These are phyloP conservation scores for Sugiyamaella novakii DNA, from an alignment of 1,139 yeast species.

Conservation along the genomic window DNA sequence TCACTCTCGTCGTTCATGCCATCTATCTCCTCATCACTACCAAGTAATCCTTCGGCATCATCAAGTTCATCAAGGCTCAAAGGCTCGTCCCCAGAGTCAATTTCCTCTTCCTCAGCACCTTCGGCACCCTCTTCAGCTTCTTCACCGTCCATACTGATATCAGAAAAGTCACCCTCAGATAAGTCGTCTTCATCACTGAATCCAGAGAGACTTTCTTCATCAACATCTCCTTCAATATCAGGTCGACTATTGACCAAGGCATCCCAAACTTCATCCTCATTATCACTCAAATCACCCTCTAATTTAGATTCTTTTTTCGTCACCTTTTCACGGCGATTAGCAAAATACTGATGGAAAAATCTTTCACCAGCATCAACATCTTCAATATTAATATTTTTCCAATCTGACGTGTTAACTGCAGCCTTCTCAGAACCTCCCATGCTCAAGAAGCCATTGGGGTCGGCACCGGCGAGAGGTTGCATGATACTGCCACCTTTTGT, in stretches of 20 bases:
- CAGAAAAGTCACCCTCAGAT: conserved; percentile 56
- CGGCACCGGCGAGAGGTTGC: conserved; percentile 96
- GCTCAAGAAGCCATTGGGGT: conserved; percentile 58
- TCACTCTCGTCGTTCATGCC: conserved; percentile 33
- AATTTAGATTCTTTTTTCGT: conserved; percentile 30
- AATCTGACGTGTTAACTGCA: conserved; percentile 82
- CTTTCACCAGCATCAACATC: conserved; percentile 84
- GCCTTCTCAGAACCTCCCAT: not conserved
- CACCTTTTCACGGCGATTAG: conserved; percentile 57
- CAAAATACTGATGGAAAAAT: conserved; percentile 87
- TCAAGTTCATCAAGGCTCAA: conserved; percentile 36
- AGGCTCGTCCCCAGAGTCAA: conserved; percentile 35
- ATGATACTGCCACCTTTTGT: conserved; percentile 84
- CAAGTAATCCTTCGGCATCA: conserved; percentile 40
- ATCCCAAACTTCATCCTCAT: conserved; percentile 84
- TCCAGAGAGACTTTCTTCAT: conserved; percentile 42
- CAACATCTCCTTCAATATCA: conserved; percentile 66
- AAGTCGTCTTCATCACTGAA: conserved; percentile 49
- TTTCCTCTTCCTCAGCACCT: conserved; percentile 30
- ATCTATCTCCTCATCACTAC: conserved; percentile 34
- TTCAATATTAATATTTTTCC: conserved; percentile 67
- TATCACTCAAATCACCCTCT: conserved; percentile 41
- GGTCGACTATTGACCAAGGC: conserved; percentile 86
- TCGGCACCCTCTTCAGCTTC: conserved; percentile 41
- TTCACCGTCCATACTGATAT: conserved; percentile 47